These are phyloP conservation scores for Pseudogymnoascus sp. DNA, from an alignment of 2,329 filamentous ascomycete species.

Conservation along the genomic window DNA sequence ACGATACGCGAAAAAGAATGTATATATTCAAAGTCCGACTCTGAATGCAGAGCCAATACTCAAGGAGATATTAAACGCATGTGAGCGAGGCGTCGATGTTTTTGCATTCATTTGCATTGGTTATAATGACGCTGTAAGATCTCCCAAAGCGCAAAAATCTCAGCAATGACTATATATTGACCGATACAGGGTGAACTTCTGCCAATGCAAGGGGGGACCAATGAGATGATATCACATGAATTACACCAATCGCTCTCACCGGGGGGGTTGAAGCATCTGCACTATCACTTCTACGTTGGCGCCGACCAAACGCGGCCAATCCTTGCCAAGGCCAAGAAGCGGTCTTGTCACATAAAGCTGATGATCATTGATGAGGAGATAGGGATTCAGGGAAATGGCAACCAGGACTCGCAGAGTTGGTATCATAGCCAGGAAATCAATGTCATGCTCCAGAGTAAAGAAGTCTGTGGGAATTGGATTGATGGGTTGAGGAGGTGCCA, in stretches of 20 bases:
- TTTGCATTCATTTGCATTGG: constrained; percentile 67
- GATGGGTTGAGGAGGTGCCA: constrained; percentile 55
- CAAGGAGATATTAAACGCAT: constrained; percentile 53
- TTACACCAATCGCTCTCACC: constrained; percentile 47
- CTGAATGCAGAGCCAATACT: constrained; percentile 64
- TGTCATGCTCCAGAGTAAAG: constrained; percentile 58
- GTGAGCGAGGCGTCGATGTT: constrained; percentile 58
- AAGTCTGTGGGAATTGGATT: constrained; percentile 55
- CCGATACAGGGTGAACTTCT: constrained; percentile 57
- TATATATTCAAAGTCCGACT: constrained; percentile 75
- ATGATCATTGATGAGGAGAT: constrained; percentile 63
- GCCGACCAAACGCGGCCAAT: constrained; percentile 65
- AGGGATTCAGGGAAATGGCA: constrained; percentile 66
- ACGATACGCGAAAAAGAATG: constrained; percentile 48
- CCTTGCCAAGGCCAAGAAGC: constrained; percentile 53
- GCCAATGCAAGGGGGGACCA: constrained; percentile 66
- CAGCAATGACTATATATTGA: constrained; percentile 6
- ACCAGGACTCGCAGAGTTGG: constrained; percentile 75
- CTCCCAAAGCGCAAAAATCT: background rate
- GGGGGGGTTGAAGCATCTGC: constrained; percentile 40
- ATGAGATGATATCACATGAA: constrained; percentile 58
- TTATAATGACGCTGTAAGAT: constrained; percentile 60
- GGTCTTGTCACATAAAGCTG: constrained; percentile 69
- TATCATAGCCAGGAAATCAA: constrained; percentile 73
- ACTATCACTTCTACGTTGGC: constrained; percentile 62